Conservation (phyloP, 257 asterid genomes). For the Petunia secreta region DNA sequence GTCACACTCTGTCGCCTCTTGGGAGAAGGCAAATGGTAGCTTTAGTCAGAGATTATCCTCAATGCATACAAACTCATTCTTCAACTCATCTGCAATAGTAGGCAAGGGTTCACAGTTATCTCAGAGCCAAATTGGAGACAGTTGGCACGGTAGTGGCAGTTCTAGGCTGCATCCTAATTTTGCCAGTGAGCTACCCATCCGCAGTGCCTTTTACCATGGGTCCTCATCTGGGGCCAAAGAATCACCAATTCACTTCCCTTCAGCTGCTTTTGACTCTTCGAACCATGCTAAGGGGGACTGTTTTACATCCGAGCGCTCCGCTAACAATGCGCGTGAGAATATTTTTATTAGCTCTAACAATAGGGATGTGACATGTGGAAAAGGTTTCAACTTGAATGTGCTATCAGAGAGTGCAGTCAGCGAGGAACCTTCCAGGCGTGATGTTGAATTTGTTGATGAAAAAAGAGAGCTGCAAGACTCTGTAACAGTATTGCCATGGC, state of each 20-base stretch:
- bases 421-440: constrained; percentile 44
- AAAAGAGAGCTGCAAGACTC: constrained; percentile 44
- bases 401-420: constrained; percentile 45
- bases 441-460: constrained; percentile 47
- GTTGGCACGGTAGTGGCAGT: constrained; percentile 51
- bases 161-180: constrained; percentile 41
- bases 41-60: constrained; percentile 54
- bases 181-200: constrained; percentile 32
- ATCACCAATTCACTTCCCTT: constrained; percentile 37
- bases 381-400: constrained; percentile 74
- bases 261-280: constrained; percentile 42
- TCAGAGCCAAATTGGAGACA: constrained; percentile 50
- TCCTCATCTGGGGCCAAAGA: constrained; percentile 63
- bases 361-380: constrained; percentile 44
- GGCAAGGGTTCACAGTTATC: constrained; percentile 42
- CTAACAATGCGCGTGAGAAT: constrained; percentile 43
- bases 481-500: constrained; percentile 69
- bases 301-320: constrained; percentile 38
- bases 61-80: constrained; percentile 44
- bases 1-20: constrained; percentile 58
- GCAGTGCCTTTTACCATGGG: constrained; percentile 62
- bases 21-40: constrained; percentile 63
- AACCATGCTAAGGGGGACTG: constrained; percentile 41
- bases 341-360: constrained; percentile 35
- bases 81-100: constrained; percentile 47